Conservation (phyloP, 73 alveolate genomes). For the Paramecium sexaurelia region DNA sequence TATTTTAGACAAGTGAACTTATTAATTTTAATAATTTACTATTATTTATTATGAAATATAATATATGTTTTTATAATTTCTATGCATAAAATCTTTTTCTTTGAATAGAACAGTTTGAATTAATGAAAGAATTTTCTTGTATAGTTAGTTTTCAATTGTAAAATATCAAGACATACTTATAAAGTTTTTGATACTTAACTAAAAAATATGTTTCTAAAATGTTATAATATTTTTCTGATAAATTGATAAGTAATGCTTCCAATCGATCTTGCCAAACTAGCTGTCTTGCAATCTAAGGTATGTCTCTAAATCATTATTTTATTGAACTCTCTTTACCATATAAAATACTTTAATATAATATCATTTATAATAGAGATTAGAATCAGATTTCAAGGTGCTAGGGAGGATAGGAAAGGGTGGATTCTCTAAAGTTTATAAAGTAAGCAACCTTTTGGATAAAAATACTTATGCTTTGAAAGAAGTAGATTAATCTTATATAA, state of each 20-base stretch:
- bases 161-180: background rate
- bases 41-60: too few species aligned
- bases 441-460: slow-evolving; percentile 55
- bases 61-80: too few species aligned
- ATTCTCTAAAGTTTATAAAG: slow-evolving; percentile 64
- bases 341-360: background rate
- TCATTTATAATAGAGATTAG: slow-evolving; percentile 54
- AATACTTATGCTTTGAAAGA: slow-evolving; percentile 63
- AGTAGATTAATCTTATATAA: slow-evolving; percentile 29
- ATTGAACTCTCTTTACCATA: background rate
- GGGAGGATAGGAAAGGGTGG: slow-evolving; percentile 73
- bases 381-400: slow-evolving; percentile 69
- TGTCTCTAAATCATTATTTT: background rate
- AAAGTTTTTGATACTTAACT: background rate
- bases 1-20: background rate
- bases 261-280: slow-evolving; percentile 44
- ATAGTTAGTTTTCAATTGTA: too few species aligned
- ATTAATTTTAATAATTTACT: background rate
- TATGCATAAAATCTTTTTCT: too few species aligned
- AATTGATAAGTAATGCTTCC: background rate
- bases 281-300: slow-evolving; percentile 21
- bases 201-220: background rate
- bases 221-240: background rate
- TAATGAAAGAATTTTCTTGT: background rate
- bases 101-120: background rate